A percentile compares a stretch with the other conserved stretches of the same genome.
Evolutionary conservation across 257 asterid species (phyloP).

Genomic region (Craterostigma plantagineum): DNA sequence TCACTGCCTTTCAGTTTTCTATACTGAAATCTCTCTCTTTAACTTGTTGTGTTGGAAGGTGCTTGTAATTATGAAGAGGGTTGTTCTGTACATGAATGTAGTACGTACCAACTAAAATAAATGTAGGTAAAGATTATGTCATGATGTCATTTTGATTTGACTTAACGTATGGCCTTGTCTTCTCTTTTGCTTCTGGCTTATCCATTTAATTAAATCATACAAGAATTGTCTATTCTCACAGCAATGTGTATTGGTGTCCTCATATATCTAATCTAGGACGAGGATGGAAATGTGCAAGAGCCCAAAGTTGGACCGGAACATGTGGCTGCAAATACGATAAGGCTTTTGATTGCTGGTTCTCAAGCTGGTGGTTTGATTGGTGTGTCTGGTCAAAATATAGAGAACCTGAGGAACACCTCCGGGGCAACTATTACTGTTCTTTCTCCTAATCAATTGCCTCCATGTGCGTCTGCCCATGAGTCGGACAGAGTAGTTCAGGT

Average conservation of each 20-base stretch:
- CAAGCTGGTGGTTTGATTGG: conserved; percentile 98
- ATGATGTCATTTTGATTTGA: too few species aligned
- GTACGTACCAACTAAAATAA: too few species aligned
- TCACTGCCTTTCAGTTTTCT: too few species aligned
- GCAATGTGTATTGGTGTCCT: too few species aligned
- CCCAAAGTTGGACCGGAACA: conserved; percentile 60
- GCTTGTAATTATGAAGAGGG: too few species aligned
- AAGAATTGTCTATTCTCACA: too few species aligned
- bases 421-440: conserved; percentile 75
- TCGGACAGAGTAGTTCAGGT: conserved; percentile 97
- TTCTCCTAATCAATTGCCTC: conserved; percentile 78
- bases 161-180: too few species aligned
- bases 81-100: background rate
- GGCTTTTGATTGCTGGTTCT: conserved; percentile 81
- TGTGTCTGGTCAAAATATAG: conserved; percentile 84
- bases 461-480: conserved; percentile 92
- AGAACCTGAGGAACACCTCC: conserved; percentile 63
- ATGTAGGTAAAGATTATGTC: too few species aligned
- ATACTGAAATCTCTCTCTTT: too few species aligned
- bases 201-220: too few species aligned
- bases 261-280: conserved; percentile 41
- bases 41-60: too few species aligned
- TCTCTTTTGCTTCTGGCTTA: too few species aligned
- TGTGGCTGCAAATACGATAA: conserved; percentile 71
- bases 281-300: conserved; percentile 38